Conservation (phyloP, 164 flowering plant species). For the Vitis amurensis region DNA sequence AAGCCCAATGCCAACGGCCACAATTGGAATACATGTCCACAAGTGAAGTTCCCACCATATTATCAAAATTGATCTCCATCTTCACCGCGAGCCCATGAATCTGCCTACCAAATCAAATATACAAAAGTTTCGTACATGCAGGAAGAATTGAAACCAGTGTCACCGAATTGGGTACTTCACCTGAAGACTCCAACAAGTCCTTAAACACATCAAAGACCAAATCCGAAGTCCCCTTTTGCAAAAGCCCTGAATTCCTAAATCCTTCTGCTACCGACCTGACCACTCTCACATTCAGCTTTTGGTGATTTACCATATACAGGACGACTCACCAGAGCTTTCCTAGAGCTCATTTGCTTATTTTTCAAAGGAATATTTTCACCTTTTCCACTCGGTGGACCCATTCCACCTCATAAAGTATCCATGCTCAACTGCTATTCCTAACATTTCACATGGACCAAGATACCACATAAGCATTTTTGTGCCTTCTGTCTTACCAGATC, state of each 20-base stretch:
- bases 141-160: slow-evolving; percentile 62
- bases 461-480: too few relatives aligned
- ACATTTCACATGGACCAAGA: too few relatives aligned
- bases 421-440: too few relatives aligned
- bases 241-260: slow-evolving; percentile 29
- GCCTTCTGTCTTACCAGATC: too few relatives aligned
- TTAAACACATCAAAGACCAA: slow-evolving; percentile 46
- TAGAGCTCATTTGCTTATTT: too few relatives aligned
- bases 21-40: slow-evolving; percentile 76
- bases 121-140: slow-evolving; percentile 46
- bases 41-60: slow-evolving; percentile 59
- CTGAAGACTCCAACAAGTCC: slow-evolving; percentile 33
- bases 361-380: too few relatives aligned
- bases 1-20: slow-evolving; percentile 48
- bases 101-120: slow-evolving; percentile 42
- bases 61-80: slow-evolving; percentile 28
- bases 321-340: too few relatives aligned
- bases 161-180: slow-evolving; percentile 44
- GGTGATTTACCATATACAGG: too few relatives aligned
- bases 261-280: too few relatives aligned
- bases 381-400: too few relatives aligned
- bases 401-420: too few relatives aligned
- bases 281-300: too few relatives aligned
- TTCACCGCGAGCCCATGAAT: slow-evolving; percentile 51
- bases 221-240: slow-evolving; percentile 38